Conservation (phyloP, 2,329 filamentous ascomycete species). For the Aspergillus eucalypticola region DNA sequence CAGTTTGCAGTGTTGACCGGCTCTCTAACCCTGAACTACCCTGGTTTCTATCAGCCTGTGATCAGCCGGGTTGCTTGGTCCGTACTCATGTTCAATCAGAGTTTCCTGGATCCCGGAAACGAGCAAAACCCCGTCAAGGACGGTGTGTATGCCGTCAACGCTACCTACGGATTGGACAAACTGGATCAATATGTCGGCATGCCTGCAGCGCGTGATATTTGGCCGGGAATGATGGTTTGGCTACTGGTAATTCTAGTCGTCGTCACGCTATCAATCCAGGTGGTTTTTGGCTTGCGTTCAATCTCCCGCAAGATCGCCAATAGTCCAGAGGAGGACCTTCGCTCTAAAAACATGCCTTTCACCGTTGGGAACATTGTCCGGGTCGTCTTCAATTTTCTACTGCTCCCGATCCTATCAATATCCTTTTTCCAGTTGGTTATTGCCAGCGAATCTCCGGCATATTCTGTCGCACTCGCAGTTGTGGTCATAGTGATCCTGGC, state of each 20-base stretch:
- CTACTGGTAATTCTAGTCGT: constrained; percentile 72
- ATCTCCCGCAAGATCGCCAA: constrained; percentile 69
- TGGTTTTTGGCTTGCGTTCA: constrained; percentile 77
- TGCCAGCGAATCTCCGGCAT: constrained; percentile 65
- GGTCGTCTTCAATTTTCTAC: constrained; percentile 87
- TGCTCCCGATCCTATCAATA: constrained; percentile 80
- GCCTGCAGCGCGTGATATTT: constrained; percentile 73
- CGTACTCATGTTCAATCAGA: constrained; percentile 87
- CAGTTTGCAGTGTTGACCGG: constrained; percentile 89
- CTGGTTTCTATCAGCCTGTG: constrained; percentile 90
- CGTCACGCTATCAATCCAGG: constrained; percentile 69
- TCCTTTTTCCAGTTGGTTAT: constrained; percentile 91
- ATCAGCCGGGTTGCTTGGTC: constrained; percentile 89
- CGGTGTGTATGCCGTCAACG: constrained; percentile 81
- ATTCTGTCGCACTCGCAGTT: constrained; percentile 72
- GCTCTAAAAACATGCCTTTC: constrained; percentile 89
- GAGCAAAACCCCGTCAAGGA: constrained; percentile 71
- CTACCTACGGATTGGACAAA: constrained; percentile 74
- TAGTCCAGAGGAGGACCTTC: constrained; percentile 80
- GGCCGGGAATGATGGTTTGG: constrained; percentile 93
- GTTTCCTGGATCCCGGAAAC: constrained; percentile 70
- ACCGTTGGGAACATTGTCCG: constrained; percentile 76
- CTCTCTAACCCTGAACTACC: constrained; percentile 83
- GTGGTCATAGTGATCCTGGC: constrained; percentile 73
- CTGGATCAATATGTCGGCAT: constrained; percentile 83